A percentile compares a stretch with the other conserved stretches of the same genome.
phyloP scores from a whole-genome alignment of 495 filamentous ascomycete species.

The Amphirosellinia nigrospora region DNA sequence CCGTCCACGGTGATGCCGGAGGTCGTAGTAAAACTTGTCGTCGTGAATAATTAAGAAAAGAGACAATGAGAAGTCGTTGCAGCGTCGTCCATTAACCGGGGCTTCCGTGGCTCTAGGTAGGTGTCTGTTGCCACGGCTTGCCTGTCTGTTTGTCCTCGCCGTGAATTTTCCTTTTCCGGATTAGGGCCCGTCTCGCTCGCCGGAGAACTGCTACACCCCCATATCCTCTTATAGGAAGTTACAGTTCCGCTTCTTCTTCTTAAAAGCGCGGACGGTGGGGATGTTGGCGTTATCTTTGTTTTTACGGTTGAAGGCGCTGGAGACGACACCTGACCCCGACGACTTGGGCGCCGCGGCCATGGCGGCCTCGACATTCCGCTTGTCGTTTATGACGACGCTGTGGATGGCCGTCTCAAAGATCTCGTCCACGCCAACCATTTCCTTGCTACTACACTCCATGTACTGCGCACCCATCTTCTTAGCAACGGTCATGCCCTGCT shows the following conservation, averaged over 20 bases:
- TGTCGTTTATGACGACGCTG: conserved; percentile 77
- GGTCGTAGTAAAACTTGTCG: conserved; percentile 19
- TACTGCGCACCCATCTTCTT: conserved; percentile 92
- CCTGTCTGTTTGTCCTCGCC: conserved; percentile 5
- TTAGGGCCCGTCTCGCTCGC: not conserved
- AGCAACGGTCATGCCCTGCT: conserved; percentile 88
- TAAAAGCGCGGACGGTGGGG: conserved; percentile 44
- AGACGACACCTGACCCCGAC: not conserved
- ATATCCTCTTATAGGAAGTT: conserved; percentile 64
- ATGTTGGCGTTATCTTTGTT: conserved; percentile 37
- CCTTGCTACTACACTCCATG: conserved; percentile 97
- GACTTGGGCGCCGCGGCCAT: conserved; percentile 43
- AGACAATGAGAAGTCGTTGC: conserved; percentile 29
- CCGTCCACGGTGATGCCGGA: conserved; percentile 17
- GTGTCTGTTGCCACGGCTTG: conserved; percentile 33
- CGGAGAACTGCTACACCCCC: conserved; percentile 1
- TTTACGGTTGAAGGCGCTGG: conserved; percentile 24
- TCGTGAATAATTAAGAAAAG: conserved; percentile 13
- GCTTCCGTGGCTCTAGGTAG: conserved; percentile 12
- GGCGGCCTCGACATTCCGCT: conserved; percentile 52
- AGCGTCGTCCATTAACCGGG: conserved; percentile 16
- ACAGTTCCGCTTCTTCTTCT: conserved; percentile 72
- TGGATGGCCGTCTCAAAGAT: conserved; percentile 91
- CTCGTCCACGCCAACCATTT: conserved; percentile 93
- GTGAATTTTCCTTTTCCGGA: not conserved